phyloP scores from a whole-genome alignment of 2,329 filamentous ascomycete genomes.

The Capronia americana region DNA sequence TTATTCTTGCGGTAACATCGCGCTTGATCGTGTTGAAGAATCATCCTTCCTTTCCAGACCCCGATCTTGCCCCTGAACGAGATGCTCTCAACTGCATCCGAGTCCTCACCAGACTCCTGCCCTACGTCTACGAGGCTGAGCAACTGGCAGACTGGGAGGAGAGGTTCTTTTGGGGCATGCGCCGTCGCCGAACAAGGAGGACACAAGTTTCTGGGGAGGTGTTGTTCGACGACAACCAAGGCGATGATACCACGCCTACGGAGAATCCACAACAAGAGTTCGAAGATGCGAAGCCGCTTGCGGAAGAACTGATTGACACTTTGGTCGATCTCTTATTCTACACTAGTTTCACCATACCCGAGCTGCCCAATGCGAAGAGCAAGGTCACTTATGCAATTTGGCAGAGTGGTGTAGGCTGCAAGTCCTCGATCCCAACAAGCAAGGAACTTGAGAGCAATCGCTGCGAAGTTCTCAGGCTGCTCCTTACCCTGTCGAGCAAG shows the following conservation, averaged over 20 bases:
- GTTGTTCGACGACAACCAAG: constrained; percentile 78
- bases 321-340: constrained; percentile 90
- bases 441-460: constrained; percentile 94
- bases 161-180: constrained; percentile 85
- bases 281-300: constrained; percentile 83
- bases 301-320: constrained; percentile 90
- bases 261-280: constrained; percentile 65
- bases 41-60: constrained; percentile 88
- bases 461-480: constrained; percentile 83
- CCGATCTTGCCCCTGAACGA: constrained; percentile 78
- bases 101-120: constrained; percentile 84
- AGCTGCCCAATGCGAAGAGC: constrained; percentile 70
- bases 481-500: constrained; percentile 85
- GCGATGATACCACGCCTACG: constrained; percentile 55
- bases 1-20: constrained; percentile 82
- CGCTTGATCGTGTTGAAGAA: constrained; percentile 82
- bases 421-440: constrained; percentile 82
- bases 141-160: constrained; percentile 85
- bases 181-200: constrained; percentile 73
- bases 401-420: constrained; percentile 97
- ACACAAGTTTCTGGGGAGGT: constrained; percentile 73
- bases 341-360: constrained; percentile 83
- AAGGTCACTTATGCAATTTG: constrained; percentile 95
- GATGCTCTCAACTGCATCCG: constrained; percentile 96
- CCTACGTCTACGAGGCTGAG: constrained; percentile 90